Conservation (phyloP, 2,329 filamentous ascomycete species). For the Coniella vitis region DNA sequence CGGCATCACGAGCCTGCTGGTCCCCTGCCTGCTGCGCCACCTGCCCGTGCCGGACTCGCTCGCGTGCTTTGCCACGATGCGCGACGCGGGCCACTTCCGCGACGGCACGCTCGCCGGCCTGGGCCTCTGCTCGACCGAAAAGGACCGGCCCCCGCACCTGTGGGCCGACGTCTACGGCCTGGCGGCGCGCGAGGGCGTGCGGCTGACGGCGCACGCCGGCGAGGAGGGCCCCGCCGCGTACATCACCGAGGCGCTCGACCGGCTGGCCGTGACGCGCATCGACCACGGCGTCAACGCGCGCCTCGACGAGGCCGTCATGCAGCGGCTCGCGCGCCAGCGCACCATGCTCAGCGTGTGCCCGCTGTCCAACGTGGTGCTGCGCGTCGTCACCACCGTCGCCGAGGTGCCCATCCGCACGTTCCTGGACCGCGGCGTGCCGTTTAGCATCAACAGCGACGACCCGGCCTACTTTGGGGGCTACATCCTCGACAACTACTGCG, state of each 20-base stretch:
- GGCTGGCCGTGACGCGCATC: constrained; percentile 57
- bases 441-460: constrained; percentile 70
- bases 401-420: constrained; percentile 57
- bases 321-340: constrained; percentile 47
- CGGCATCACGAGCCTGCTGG: constrained; percentile 58
- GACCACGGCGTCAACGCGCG: constrained; percentile 66
- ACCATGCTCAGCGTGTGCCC: constrained; percentile 67
- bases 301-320: constrained; percentile 52
- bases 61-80: constrained; percentile 36
- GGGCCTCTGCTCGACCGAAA: constrained; percentile 25
- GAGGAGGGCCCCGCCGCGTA: constrained; percentile 67
- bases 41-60: constrained; percentile 54
- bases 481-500: constrained; percentile 68
- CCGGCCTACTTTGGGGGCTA: constrained; percentile 72
- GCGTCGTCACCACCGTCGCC: constrained; percentile 44
- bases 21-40: constrained; percentile 68
- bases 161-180: constrained; percentile 57
- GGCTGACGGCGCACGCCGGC: constrained; percentile 67
- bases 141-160: constrained; percentile 38
- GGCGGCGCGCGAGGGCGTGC: constrained; percentile 45
- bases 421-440: constrained; percentile 56
- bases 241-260: constrained; percentile 56
- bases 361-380: constrained; percentile 61
- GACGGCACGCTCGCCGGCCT: constrained; percentile 25
- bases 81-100: constrained; percentile 35